Conservation (phyloP, 1,284 basidiomycete species). For the Fereydounia khargensis region DNA sequence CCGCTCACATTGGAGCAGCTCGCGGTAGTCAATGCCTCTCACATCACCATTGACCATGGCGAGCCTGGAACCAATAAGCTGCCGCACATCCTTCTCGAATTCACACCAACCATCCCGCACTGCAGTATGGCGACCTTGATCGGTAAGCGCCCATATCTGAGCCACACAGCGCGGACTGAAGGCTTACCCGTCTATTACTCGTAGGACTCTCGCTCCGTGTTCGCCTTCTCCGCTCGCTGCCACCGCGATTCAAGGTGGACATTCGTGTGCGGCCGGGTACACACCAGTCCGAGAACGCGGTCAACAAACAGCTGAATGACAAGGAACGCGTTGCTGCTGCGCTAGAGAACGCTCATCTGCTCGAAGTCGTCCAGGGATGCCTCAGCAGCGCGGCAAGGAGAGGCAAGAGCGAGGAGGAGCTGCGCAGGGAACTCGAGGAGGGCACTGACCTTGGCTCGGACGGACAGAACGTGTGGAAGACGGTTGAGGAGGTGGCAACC, state of each 20-base stretch:
- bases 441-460: slow-evolving; percentile 5
- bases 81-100: slow-evolving; percentile 63
- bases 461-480: slow-evolving; percentile 27
- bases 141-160: slow-evolving; percentile 63
- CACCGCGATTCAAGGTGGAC: slow-evolving; percentile 89
- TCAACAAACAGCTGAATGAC: slow-evolving; percentile 98
- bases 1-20: slow-evolving; percentile 92
- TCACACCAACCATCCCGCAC: slow-evolving; percentile 93
- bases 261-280: slow-evolving; percentile 89
- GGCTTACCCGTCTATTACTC: not conserved
- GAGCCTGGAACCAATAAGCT: slow-evolving; percentile 19
- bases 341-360: slow-evolving; percentile 81
- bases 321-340: slow-evolving; percentile 98
- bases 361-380: slow-evolving; percentile 86
- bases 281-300: slow-evolving; percentile 89
- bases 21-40: slow-evolving; percentile 85
- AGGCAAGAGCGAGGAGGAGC: slow-evolving; percentile 44
- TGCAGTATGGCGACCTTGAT: slow-evolving; percentile 98
- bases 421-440: slow-evolving; percentile 9
- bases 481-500: slow-evolving; percentile 26
- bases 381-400: slow-evolving; percentile 64
- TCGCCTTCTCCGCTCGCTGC: slow-evolving; percentile 81
- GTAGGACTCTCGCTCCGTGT: slow-evolving; percentile 88
- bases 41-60: slow-evolving; percentile 68
- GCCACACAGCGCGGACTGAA: too few relatives aligned